A percentile compares a stretch with the other conserved stretches of the same genome.
phyloP scores from a whole-genome alignment of 1,284 basidiomycete genomes.

The Stereum hirsutum region DNA sequence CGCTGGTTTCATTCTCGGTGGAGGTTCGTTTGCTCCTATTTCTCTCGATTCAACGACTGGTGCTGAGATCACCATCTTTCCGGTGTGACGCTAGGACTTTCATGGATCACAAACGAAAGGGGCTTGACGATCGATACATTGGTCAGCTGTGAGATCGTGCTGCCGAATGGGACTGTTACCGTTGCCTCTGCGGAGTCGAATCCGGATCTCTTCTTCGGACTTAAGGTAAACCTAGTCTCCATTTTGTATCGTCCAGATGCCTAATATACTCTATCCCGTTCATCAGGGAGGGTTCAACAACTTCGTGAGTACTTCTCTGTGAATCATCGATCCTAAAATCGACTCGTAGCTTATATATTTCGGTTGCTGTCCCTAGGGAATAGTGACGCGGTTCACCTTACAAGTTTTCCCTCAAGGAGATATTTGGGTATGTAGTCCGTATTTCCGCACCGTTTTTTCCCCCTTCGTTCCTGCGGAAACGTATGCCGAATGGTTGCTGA shows the following conservation, averaged over 20 bases:
- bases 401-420: constrained; percentile 41
- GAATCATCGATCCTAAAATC: background rate
- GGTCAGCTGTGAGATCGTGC: constrained; percentile 26
- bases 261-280: background rate
- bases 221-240: constrained; percentile 26
- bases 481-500: background rate
- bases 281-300: constrained; percentile 48
- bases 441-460: background rate
- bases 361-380: constrained; percentile 29
- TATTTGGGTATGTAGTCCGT: constrained; percentile 40
- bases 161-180: constrained; percentile 29
- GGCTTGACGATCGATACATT: constrained; percentile 37
- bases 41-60: no score
- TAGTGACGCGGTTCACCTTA: constrained; percentile 50
- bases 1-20: constrained; percentile 37
- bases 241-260: background rate
- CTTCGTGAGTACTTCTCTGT: constrained; percentile 29
- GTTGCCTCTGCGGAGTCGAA: constrained; percentile 17
- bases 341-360: no score
- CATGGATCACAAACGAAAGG: constrained; percentile 32
- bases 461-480: no score
- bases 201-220: constrained; percentile 27
- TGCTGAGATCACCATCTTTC: background rate
- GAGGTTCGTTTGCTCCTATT: constrained; percentile 21
- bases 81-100: constrained; percentile 17